A percentile compares a stretch with the other conserved stretches of the same genome.
These are phyloP conservation scores for Paraglomus brasilianum DNA, from an alignment of 192 early-diverging fungal genomes.

Conservation along the genomic window DNA sequence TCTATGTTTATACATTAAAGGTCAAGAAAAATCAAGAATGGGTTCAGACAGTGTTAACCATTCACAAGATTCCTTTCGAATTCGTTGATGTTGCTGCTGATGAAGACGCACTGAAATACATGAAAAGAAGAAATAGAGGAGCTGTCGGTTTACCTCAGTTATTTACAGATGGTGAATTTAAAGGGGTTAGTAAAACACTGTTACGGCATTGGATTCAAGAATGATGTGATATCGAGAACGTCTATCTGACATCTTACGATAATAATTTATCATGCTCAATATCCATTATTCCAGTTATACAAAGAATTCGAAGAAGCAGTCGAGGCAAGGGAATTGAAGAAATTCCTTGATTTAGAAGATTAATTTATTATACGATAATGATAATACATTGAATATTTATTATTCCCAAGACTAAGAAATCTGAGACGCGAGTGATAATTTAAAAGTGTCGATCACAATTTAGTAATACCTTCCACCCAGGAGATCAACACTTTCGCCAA, in stretches of 20 bases:
- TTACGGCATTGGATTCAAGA: no score
- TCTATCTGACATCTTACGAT: no score
- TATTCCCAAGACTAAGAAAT: no score
- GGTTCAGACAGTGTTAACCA: slow-evolving; percentile 7
- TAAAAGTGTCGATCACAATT: neutral
- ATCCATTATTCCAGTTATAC: neutral
- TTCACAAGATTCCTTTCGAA: slow-evolving; percentile 7
- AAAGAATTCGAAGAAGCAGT: slow-evolving; percentile 23
- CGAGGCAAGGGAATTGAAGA: slow-evolving; percentile 18
- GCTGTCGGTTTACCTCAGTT: slow-evolving; percentile 23
- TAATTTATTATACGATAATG: neutral
- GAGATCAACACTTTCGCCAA: neutral
- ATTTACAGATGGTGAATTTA: slow-evolving; percentile 26
- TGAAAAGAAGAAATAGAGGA: slow-evolving; percentile 27
- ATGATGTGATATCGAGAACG: no score
- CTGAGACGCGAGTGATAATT: neutral
- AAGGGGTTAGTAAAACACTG: slow-evolving; percentile 11
- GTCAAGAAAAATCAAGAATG: slow-evolving; percentile 26
- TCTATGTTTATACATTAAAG: slow-evolving; percentile 7
- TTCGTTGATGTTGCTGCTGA: slow-evolving; percentile 30
- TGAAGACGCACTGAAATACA: slow-evolving; percentile 24
- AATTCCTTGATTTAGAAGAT: slow-evolving; percentile 19
- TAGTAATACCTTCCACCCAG: slow-evolving; percentile 20
- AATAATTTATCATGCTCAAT: no score
- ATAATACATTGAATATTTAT: no score